Base-by-base conservation (phyloP, 176 grass and related monocot genomes). In the Eremochloa ophiuroides region DNA sequence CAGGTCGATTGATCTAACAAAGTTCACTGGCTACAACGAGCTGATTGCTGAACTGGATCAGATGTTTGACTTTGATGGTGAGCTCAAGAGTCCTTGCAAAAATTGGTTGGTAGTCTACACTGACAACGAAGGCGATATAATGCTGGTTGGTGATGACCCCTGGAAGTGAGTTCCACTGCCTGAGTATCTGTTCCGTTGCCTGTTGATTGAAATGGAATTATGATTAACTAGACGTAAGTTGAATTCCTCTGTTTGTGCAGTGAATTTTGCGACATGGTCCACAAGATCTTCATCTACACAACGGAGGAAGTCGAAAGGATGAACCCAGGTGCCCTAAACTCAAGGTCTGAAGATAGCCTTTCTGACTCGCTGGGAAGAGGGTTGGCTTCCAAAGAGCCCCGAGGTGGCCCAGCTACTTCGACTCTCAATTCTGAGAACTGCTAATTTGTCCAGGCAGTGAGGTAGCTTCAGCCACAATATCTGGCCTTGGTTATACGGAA, bases 131-230 rank as follows among this genome's bases (percentile, higher is more conserved):
- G 91, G 89, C 25, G 94, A 97, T 71, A 97, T 94, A 87, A 97
- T 97, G 94, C 90, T 97, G 51, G 94, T 92, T 60, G 94, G 94
- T 30, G 94, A 97, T 75, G 94, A 97, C 59, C 92, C 94, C 17
- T 97, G 94, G 94, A 78, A 85, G 94, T 94, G 83, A 73, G 94
- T 82, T 31, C 35, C 23, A 64, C 7, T 7, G 0, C n/a, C 50
- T 10, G 41, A 71, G 15, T 72, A 43, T 41, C 25, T 30, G 55
- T 16, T 61, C 14, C 14, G 17, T 8, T 5, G 86, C 20, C 62
- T 68, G 56, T 69, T 50, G 25, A 51, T 66, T 8, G 31, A n/a
- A 39, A 47, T 67, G 59, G n/a, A 56, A 9, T 23, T 34, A 79
- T 43, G 22, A 17, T 47, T 73, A 22, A 23, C 2, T 55, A 77